These are phyloP conservation scores for Dichotomocladium elegans DNA, from an alignment of 371 early-diverging fungal genomes.

Conservation along the genomic window DNA sequence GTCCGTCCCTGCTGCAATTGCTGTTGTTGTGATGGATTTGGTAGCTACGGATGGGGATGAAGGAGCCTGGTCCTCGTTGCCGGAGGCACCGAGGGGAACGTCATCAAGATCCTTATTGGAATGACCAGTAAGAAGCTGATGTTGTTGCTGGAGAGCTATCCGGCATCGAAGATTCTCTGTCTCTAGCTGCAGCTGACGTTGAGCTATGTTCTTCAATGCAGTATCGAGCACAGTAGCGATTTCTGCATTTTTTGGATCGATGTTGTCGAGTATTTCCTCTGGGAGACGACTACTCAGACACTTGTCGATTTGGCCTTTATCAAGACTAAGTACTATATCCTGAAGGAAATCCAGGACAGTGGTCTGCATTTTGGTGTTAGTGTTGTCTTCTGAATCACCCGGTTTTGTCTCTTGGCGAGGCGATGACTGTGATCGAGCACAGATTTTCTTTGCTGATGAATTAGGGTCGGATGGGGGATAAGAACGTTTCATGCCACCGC, in stretches of 20 bases:
- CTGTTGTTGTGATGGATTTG: neutral
- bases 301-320: slow-evolving; percentile 25
- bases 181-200: slow-evolving; percentile 35
- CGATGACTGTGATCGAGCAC: slow-evolving; percentile 13
- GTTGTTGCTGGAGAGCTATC: slow-evolving; percentile 38
- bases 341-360: slow-evolving; percentile 19
- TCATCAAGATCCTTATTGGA: no score
- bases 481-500: slow-evolving; percentile 41
- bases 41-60: neutral
- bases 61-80: neutral
- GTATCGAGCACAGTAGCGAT: slow-evolving; percentile 17
- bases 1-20: neutral
- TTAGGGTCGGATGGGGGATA: slow-evolving; percentile 19
- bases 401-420: neutral
- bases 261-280: neutral
- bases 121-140: slow-evolving; percentile 21
- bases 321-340: slow-evolving; percentile 21
- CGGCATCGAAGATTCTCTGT: slow-evolving; percentile 35
- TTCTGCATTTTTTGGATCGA: slow-evolving; percentile 15
- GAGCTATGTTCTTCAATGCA: slow-evolving; percentile 32
- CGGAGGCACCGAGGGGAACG: neutral
- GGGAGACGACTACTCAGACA: slow-evolving; percentile 13
- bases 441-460: slow-evolving; percentile 23
- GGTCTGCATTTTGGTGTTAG: slow-evolving; percentile 9
- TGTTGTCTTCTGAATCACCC: neutral